Evolutionary conservation across 1,284 basidiomycete species (phyloP).

Genomic region (Vanrija humicola): DNA sequence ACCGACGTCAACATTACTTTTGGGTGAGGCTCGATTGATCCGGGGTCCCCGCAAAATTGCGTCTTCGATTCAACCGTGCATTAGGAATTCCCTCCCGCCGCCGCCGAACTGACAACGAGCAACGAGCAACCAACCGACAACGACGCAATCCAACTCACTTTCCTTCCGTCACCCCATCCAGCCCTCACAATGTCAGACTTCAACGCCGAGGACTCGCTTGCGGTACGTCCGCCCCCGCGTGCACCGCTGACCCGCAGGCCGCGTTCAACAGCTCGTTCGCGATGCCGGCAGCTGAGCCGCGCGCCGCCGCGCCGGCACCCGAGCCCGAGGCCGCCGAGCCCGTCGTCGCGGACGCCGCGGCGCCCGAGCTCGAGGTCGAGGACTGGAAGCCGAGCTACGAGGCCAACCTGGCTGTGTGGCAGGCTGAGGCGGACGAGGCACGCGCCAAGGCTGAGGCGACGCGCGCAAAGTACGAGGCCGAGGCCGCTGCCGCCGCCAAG

Average conservation of each 20-base stretch:
- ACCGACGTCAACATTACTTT: not conserved
- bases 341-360: slow-evolving; percentile 12
- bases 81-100: too few species aligned
- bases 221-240: slow-evolving; percentile 24
- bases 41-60: slow-evolving; percentile 1
- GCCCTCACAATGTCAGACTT: slow-evolving; percentile 33
- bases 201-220: slow-evolving; percentile 40
- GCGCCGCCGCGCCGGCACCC: not conserved
- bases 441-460: slow-evolving; percentile 69
- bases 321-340: not conserved
- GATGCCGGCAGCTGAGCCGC: slow-evolving; percentile 35
- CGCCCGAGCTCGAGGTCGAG: slow-evolving; percentile 22
- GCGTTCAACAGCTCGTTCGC: slow-evolving; percentile 44
- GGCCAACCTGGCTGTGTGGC: slow-evolving; percentile 65
- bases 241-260: slow-evolving; percentile 27
- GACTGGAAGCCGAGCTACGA: slow-evolving; percentile 65
- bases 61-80: not conserved
- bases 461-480: slow-evolving; percentile 65
- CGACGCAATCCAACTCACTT: not conserved
- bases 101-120: too few species aligned
- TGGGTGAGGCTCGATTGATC: not conserved
- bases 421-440: slow-evolving; percentile 65
- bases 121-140: too few species aligned
- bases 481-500: slow-evolving; percentile 24
- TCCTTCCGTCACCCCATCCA: not conserved